Evolutionary conservation across 1,139 yeast species (phyloP).

Genomic region (Yamadazyma oceani): DNA sequence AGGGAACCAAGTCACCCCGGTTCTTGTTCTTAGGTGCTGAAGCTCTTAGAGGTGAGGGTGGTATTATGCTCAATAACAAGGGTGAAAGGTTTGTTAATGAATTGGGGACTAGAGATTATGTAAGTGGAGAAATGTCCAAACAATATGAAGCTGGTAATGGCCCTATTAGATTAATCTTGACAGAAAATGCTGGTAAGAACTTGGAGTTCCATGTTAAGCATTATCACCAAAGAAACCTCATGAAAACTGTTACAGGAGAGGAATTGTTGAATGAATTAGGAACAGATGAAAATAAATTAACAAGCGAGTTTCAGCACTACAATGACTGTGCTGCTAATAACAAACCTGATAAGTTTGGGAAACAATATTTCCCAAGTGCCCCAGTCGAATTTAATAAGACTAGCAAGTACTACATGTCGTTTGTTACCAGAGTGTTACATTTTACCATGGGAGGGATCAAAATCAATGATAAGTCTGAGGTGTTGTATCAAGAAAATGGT

Average conservation of each 20-base stretch:
- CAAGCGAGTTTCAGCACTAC: slow-evolving; percentile 42
- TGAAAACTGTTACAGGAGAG: slow-evolving; percentile 52
- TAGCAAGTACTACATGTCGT: slow-evolving; percentile 48
- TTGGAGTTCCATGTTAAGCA: slow-evolving; percentile 62
- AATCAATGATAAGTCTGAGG: slow-evolving; percentile 59
- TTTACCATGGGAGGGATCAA: slow-evolving; percentile 87
- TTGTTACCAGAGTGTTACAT: slow-evolving; percentile 74
- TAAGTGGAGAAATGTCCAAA: slow-evolving; percentile 59
- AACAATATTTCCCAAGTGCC: slow-evolving; percentile 51
- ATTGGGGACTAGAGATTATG: slow-evolving; percentile 68
- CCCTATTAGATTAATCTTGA: slow-evolving; percentile 52
- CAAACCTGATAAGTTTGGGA: slow-evolving; percentile 47
- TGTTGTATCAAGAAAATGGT: slow-evolving; percentile 39
- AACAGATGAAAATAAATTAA: slow-evolving; percentile 27
- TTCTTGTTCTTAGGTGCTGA: slow-evolving; percentile 78
- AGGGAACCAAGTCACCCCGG: slow-evolving; percentile 39
- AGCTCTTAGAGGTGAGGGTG: slow-evolving; percentile 77
- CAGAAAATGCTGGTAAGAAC: slow-evolving; percentile 41
- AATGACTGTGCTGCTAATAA: slow-evolving; percentile 47
- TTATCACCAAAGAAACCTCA: slow-evolving; percentile 64
- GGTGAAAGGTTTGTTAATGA: slow-evolving; percentile 75
- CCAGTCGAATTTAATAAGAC: slow-evolving; percentile 37
- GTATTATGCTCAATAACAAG: slow-evolving; percentile 58
- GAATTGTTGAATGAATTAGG: slow-evolving; percentile 51
- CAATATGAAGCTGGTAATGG: slow-evolving; percentile 45